phyloP scores from a whole-genome alignment of 2,329 filamentous ascomycete species.

The Mollisiaceae sp. region DNA sequence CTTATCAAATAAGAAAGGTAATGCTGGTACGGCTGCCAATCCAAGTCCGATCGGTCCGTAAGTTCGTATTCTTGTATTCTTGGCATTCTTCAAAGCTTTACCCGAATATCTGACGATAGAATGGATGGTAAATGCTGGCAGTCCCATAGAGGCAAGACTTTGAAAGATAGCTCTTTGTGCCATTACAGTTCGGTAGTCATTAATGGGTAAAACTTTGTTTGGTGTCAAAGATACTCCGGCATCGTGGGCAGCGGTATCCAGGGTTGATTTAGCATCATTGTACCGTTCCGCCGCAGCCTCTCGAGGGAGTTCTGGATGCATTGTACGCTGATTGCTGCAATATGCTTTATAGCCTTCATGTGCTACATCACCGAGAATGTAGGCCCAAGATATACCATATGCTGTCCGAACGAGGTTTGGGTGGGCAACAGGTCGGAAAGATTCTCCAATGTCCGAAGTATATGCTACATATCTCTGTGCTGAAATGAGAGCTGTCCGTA shows the following conservation, averaged over 20 bases:
- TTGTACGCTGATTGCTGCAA: slow-evolving; percentile 76
- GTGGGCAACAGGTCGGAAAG: slow-evolving; percentile 90
- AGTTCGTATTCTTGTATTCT: slow-evolving; percentile 76
- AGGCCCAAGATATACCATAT: slow-evolving; percentile 92
- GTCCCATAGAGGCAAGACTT: slow-evolving; percentile 83
- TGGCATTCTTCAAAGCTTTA: slow-evolving; percentile 78
- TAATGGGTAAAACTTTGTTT: slow-evolving; percentile 69
- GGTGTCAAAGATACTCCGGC: slow-evolving; percentile 38
- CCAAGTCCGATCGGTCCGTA: slow-evolving; percentile 92
- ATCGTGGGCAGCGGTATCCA: slow-evolving; percentile 24
- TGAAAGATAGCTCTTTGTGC: slow-evolving; percentile 91
- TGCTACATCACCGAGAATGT: slow-evolving; percentile 86
- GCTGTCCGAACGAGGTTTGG: slow-evolving; percentile 80
- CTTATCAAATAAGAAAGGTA: slow-evolving; percentile 86
- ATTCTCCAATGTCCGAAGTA: slow-evolving; percentile 95
- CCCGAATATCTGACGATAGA: slow-evolving; percentile 91
- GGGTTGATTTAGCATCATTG: slow-evolving; percentile 39
- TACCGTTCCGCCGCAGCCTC: slow-evolving; percentile 39
- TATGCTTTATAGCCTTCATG: slow-evolving; percentile 98
- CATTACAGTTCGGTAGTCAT: slow-evolving; percentile 93
- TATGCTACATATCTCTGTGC: slow-evolving; percentile 97
- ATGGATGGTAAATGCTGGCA: slow-evolving; percentile 40
- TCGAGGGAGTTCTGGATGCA: slow-evolving; percentile 68
- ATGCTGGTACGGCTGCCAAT: slow-evolving; percentile 76
- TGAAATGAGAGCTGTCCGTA: slow-evolving; percentile 85